Evolutionary conservation across 2,329 filamentous ascomycete species (phyloP), one percentile per base, ranked within the genome.

Genomic region (Dothideomycetes sp.): DNA sequence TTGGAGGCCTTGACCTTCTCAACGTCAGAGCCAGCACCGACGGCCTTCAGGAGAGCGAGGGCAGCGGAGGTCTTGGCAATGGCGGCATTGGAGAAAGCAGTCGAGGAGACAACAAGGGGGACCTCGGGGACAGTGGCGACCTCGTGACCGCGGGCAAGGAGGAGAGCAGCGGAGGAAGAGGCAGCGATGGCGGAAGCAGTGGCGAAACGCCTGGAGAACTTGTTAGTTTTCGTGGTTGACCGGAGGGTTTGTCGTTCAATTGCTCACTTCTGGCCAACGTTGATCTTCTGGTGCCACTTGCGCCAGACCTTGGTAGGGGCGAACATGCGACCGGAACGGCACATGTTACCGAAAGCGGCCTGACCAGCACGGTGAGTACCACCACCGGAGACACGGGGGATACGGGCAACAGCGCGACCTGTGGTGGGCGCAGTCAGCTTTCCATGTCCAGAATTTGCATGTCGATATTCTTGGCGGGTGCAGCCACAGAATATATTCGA

Each of bases 211-310:
- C 83, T 87, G 52, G 14, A 34, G 27, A 22, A 16, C 34, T n/a
- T 48, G 41, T 53, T 41, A 54, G 48, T 44, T 46, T 58, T 49
- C 50, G 4, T 27, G 12, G 9, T 14, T 32, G 7, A 12, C 22
- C n/a, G 14, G 12, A 34, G 16, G 9, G 5, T 14, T 15, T 22
- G n/a, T 31, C n/a, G 14, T 11, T 16, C 8, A 17, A 5, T 24
- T 22, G 22, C 78, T 69, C 66, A 87, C 85, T 91, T 94, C 80
- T 98, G 91, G 70, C 84, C 84, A 70, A 93, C 79, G 79, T 94
- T 94, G 80, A 98, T 79, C 87, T 96, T 96, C 77, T 95, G 79
- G 79, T 98, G 91, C 93, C 91, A 98, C 78, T 94, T 95, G 69
- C 91, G 80, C 93, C 91, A 98, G 75, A 94, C 84, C 83, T 98